Conservation (phyloP, 78 protist species). For the Monocercomonoides exilis region DNA sequence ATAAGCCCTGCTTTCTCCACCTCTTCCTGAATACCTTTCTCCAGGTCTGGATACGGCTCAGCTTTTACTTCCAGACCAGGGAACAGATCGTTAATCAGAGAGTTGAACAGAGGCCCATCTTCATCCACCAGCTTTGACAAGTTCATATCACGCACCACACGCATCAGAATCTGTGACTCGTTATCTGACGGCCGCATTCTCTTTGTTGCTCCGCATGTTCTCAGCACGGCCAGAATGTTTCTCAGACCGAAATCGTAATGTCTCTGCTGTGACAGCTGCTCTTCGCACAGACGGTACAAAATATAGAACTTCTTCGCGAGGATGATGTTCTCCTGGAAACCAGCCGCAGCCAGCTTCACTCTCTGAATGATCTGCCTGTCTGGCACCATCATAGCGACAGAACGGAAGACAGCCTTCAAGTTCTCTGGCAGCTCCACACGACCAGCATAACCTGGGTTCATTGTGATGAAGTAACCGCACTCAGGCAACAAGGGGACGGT, state of each 20-base stretch:
- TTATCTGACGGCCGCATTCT: constrained; percentile 31
- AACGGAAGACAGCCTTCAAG: constrained; percentile 71
- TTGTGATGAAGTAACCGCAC: constrained; percentile 70
- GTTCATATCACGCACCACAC: constrained; percentile 75
- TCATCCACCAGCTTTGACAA: constrained; percentile 71
- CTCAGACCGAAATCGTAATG: constrained; percentile 80
- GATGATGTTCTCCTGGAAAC: constrained; percentile 40
- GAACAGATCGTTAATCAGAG: constrained; percentile 71
- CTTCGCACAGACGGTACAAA: constrained; percentile 65
- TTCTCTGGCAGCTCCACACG: constrained; percentile 88
- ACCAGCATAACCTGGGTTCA: constrained; percentile 88
- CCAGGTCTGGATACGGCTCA: constrained; percentile 33
- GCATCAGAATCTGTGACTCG: constrained; percentile 55
- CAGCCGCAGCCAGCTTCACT: constrained; percentile 69
- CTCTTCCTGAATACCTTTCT: constrained; percentile 17
- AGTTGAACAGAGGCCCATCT: constrained; percentile 65
- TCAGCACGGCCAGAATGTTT: constrained; percentile 63
- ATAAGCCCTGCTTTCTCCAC: constrained; percentile 20
- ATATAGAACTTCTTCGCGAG: constrained; percentile 58
- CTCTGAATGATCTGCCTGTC: constrained; percentile 63
- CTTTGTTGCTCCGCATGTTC: constrained; percentile 48
- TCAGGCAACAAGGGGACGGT: constrained; percentile 24
- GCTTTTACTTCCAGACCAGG: constrained; percentile 44
- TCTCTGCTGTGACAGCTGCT: constrained; percentile 70
- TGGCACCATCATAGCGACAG: constrained; percentile 85